Evolutionary conservation across 352 stramenopile genomes (phyloP).

Genomic region (Phytophthora kernoviae): DNA sequence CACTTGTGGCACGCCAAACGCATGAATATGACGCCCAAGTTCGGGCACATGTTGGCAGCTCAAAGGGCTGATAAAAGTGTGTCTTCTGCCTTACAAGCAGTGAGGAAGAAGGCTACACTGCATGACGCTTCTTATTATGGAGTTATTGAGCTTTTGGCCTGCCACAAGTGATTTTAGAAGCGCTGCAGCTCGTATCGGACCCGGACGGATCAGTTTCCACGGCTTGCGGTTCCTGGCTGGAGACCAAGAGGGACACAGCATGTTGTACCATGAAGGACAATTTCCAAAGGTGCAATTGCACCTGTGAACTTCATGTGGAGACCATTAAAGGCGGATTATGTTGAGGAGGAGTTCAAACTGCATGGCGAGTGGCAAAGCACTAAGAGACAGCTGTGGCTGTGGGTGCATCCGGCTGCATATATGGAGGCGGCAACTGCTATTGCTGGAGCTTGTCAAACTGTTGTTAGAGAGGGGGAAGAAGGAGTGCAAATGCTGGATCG

Average conservation of each 20-base stretch:
- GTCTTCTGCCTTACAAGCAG: constrained; percentile 61
- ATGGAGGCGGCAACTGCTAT: constrained; percentile 75
- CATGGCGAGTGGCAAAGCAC: constrained; percentile 43
- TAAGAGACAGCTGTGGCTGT: constrained; percentile 81
- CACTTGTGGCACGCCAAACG: constrained; percentile 83
- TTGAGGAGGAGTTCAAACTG: constrained; percentile 31
- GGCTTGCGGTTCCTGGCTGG: constrained; percentile 58
- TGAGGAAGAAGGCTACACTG: constrained; percentile 54
- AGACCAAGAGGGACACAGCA: constrained; percentile 46
- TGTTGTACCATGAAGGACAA: constrained; percentile 57
- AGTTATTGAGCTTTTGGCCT: constrained; percentile 69
- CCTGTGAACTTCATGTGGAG: constrained; percentile 82
- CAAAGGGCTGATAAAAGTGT: constrained; percentile 66
- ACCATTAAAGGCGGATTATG: constrained; percentile 44
- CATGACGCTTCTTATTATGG: constrained; percentile 73
- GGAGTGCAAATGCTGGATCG: constrained; percentile 71
- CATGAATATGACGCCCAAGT: constrained; percentile 64
- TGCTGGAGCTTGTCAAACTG: constrained; percentile 48
- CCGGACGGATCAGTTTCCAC: constrained; percentile 65
- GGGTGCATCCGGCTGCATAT: constrained; percentile 77
- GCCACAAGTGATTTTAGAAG: constrained; percentile 62
- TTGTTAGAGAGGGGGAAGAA: constrained; percentile 46
- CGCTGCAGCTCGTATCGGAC: constrained; percentile 67
- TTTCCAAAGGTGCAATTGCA: constrained; percentile 72
- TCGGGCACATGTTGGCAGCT: constrained; percentile 53